phyloP scores from a whole-genome alignment of 176 grass and related monocot species.

The Oryza punctata region DNA sequence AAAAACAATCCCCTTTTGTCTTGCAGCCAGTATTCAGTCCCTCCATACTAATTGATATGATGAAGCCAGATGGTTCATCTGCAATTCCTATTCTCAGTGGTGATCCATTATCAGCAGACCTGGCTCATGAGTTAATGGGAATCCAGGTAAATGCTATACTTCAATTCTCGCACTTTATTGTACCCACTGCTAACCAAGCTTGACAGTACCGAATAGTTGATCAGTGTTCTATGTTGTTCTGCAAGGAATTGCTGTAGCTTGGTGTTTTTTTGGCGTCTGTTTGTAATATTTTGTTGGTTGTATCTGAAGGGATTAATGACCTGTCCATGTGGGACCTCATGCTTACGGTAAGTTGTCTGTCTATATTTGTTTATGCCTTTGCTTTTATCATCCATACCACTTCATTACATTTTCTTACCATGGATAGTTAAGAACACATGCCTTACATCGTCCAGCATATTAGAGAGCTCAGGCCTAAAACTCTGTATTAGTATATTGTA shows the following conservation, averaged over 20 bases:
- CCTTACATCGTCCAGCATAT: not conserved
- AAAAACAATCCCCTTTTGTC: not conserved
- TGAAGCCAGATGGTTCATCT: conserved; percentile 85
- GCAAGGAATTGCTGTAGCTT: conserved; percentile 95
- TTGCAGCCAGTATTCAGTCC: conserved; percentile 89
- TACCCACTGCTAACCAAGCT: not conserved
- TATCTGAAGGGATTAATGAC: conserved; percentile 81
- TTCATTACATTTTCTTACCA: not conserved
- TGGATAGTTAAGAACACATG: not conserved
- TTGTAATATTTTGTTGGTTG: conserved; percentile 85
- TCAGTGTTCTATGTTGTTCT: conserved; percentile 47
- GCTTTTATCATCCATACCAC: not conserved
- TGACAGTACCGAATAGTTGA: conserved; percentile 44
- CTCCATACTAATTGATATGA: conserved; percentile 83
- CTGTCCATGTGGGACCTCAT: conserved; percentile 89
- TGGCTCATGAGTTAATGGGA: conserved; percentile 90
- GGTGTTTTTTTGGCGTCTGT: conserved; percentile 93
- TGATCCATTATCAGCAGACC: conserved; percentile 74
- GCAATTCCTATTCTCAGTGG: conserved; percentile 71
- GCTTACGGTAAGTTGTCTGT: conserved; percentile 70
- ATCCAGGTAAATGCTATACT: conserved; percentile 75
- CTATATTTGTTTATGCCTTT: conserved; percentile 16
- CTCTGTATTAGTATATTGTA: not conserved
- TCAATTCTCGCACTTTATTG: not conserved
- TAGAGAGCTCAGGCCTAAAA: not conserved